Base-by-base conservation (phyloP, 805 yeast species). In the Yarrowia sp. region DNA sequence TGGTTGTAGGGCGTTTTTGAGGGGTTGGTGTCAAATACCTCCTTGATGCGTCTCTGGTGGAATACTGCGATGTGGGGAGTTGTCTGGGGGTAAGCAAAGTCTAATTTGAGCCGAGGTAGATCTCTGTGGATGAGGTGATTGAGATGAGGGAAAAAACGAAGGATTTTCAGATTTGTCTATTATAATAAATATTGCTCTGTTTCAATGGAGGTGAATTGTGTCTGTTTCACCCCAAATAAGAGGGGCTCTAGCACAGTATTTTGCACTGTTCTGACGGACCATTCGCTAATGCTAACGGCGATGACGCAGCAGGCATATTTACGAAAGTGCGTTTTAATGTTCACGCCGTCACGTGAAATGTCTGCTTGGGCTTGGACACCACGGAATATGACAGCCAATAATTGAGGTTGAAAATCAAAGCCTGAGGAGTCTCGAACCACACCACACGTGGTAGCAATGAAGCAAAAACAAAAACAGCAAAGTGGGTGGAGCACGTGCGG, bases 21-120 rank as follows among this genome's bases (percentile, higher is more conserved):
- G 14, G 44, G 8, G 44, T 3, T 35, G 57, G 18, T 17, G 22
- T 15, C 57, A 50, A 50, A 50, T 38, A 38, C 35, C 44, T 38
- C 43, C 60, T n/a, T 51, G 18, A 22, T 51, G 60, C 31, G 58
- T 36, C 43, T 36, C 43, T 51, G 13, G 33, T 2, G 32, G 13
- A 51, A 36, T 36, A 33, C 38, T 35, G 33, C 32, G n/a, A 36
- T 51, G 58, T 51, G 58, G 58, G 58, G 58, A 38, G 42, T 51
- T 51, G 58, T 51, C 58, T 51, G 58, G 58, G 58, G 58, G 58
- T 36, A 22, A 14, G 41, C 43, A 31, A 51, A 51, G 58, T 51
- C 43, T 51, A 51, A 36, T 36, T 28, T 51, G 58, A 7, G 58
- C 58, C 58, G 58, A 51, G 58, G 58, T n/a, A 18, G 38, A 22